Evolutionary conservation across 495 filamentous ascomycete species (phyloP), one percentile per base, ranked within the genome.

Genomic region (Echria macrotheca): DNA sequence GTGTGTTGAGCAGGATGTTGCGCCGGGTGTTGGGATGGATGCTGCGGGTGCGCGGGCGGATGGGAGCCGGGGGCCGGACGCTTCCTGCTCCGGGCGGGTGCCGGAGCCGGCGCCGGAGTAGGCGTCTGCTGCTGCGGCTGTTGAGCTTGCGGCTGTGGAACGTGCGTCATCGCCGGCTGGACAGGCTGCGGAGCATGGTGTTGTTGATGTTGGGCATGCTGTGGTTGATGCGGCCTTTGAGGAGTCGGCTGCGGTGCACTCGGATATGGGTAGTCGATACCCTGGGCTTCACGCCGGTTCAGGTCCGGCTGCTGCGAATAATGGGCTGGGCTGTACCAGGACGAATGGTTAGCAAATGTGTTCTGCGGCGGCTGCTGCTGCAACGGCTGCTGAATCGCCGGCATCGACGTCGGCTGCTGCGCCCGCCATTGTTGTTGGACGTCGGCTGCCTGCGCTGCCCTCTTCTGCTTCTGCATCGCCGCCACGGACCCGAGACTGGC

Each of bases 221-320:
- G 44, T 19, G 33, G 44, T 4, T 28, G 15, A 14, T 32, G 44
- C 7, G 51, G 35, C 43, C 71, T 68, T 24, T 60, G 66, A 47
- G 60, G 61, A 10, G 59, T 59, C 50, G 68, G 55, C 23, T 58
- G 50, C 12, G 7, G 28, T 6, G 6, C 6, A 12, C 12, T 12
- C 9, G 31, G 45, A 11, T 31, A 40, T 31, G 50, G 59, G 37
- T 58, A 64, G n/a, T 65, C 57, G 33, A 58, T 53, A 37, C 53
- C 66, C 40, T 53, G 67, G 37, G 70, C 69, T 45, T 68, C 69
- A 44, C 70, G 65, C 40, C 70, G 69, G 49, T 61, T 57, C 66
- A 73, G 61, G 50, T 73, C 67, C 53, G 63, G 55, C 54, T 69
- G 68, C 22, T 66, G 67, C 49, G 65, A 59, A 44, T 66, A 55